phyloP scores from a whole-genome alignment of 306 rosid species.

The Luffa acutangula region DNA sequence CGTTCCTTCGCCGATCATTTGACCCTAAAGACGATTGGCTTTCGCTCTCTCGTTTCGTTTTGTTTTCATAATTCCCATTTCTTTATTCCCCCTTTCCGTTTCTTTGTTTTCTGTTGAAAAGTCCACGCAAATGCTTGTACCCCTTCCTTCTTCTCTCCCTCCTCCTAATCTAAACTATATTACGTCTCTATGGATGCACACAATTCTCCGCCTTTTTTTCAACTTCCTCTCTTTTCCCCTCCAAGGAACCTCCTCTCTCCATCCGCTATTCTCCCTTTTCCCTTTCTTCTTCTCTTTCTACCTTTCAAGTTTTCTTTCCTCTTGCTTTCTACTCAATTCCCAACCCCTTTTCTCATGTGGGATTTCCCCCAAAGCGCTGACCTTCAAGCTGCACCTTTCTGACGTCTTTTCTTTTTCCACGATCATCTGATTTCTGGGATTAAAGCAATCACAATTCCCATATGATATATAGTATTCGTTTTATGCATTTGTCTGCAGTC shows the following conservation, averaged over 20 bases:
- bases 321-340: background rate
- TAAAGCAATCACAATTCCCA: background rate
- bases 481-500: background rate
- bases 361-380: background rate
- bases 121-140: background rate
- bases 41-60: background rate
- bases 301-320: background rate
- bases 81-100: background rate
- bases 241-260: background rate
- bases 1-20: background rate
- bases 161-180: background rate
- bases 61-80: background rate
- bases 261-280: background rate
- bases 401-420: background rate
- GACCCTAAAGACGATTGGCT: no score
- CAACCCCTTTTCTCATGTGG: background rate
- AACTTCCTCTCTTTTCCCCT: background rate
- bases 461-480: background rate
- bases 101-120: background rate
- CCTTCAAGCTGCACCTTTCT: background rate
- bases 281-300: slow-evolving; percentile 3
- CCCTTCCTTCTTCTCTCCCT: background rate
- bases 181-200: background rate
- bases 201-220: slow-evolving; percentile 7
- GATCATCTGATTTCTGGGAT: background rate